Conservation (phyloP, 495 filamentous ascomycete species). For the Neurospora hispaniola region DNA sequence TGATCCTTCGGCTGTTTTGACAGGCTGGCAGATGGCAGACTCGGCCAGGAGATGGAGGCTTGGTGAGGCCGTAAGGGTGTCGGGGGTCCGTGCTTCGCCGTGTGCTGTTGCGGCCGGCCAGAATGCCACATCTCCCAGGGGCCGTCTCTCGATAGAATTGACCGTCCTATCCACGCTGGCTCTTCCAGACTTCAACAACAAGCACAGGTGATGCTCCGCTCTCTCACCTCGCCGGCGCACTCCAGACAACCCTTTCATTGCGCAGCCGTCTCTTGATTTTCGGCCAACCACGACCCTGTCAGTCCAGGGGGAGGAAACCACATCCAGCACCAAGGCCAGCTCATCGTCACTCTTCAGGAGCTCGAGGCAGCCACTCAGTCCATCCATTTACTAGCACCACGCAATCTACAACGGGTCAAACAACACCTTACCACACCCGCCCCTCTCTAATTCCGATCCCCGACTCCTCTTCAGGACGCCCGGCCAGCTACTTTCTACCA, state of each 20-base stretch:
- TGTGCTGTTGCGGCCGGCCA: conserved; percentile 8
- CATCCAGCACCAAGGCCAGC: background rate
- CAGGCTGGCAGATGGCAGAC: conserved; percentile 13
- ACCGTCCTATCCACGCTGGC: conserved; percentile 16
- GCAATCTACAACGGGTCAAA: conserved; percentile 6
- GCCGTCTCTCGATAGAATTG: conserved; percentile 17
- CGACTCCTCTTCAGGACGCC: background rate
- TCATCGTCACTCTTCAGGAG: background rate
- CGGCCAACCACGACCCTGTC: conserved; percentile 5
- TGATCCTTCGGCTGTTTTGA: conserved; percentile 3
- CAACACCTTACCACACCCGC: background rate
- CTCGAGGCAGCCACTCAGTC: background rate
- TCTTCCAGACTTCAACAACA: conserved; percentile 11
- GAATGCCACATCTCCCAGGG: conserved; percentile 29
- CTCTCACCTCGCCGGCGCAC: conserved; percentile 11
- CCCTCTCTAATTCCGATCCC: conserved; percentile 9
- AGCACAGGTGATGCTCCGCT: conserved; percentile 18
- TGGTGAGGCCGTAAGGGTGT: background rate
- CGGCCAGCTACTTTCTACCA: background rate
- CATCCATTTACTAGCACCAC: background rate
- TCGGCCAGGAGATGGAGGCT: background rate
- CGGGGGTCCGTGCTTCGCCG: background rate
- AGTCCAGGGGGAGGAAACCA: conserved; percentile 1
- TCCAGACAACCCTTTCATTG: conserved; percentile 4
- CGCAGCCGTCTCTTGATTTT: conserved; percentile 3